Percentiles rank a stretch among this genome's conserved stretches.
Conservation (phyloP, 164 flowering plant species). For the Cinnamomum micranthum region DNA sequence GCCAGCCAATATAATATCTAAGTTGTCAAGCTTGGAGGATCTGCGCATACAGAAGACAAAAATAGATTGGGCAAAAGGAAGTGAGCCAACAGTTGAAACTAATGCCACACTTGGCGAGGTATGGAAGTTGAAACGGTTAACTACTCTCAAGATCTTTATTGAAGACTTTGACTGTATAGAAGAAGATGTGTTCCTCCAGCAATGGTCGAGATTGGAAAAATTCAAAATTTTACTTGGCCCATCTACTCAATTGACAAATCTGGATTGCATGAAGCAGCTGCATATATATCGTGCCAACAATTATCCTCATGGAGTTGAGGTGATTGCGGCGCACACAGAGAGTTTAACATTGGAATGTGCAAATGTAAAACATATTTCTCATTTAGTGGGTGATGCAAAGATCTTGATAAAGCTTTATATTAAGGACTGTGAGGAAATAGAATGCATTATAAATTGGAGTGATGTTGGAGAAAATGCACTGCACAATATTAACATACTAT, state of each 20-base stretch:
- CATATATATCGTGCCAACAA: background rate
- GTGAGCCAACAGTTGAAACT: background rate
- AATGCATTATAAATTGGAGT: background rate
- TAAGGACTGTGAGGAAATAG: background rate
- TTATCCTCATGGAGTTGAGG: background rate
- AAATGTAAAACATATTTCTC: background rate
- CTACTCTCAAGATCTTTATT: background rate
- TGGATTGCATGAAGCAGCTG: background rate
- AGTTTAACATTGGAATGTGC: background rate
- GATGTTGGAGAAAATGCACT: background rate
- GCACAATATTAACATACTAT: background rate
- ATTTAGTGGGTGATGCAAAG: background rate
- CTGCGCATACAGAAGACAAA: background rate
- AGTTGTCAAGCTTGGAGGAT: background rate
- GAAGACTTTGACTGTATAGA: background rate
- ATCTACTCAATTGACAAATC: background rate
- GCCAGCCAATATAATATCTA: background rate
- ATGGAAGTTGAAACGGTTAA: background rate
- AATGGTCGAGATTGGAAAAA: background rate
- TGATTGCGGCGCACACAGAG: background rate
- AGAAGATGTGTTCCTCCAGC: background rate
- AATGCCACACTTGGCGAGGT: background rate
- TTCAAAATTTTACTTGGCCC: background rate
- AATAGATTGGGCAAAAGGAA: background rate
- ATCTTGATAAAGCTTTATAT: conserved; percentile 5